Conservation (phyloP, 345 rosid species). For the Alliaria petiolata region DNA sequence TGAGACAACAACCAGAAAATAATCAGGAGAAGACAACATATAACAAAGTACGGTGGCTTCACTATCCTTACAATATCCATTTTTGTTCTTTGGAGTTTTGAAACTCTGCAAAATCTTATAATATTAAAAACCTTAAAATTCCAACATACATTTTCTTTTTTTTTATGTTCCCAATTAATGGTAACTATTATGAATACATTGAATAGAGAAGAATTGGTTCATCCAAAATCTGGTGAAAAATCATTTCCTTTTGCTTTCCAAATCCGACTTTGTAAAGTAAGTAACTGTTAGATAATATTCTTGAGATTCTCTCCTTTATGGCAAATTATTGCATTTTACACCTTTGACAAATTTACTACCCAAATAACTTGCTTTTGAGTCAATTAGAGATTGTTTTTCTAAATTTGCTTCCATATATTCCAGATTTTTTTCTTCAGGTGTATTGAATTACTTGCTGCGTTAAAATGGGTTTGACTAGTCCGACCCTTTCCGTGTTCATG, state of each 20-base stretch:
- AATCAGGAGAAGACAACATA: slow-evolving; percentile 7
- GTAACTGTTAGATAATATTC: not conserved
- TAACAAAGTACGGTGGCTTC: slow-evolving; percentile 7
- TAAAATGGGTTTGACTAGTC: not conserved
- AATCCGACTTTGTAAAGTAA: not conserved
- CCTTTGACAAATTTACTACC: not conserved
- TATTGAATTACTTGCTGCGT: not conserved
- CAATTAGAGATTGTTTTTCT: not conserved
- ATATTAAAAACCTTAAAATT: not conserved
- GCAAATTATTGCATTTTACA: not conserved
- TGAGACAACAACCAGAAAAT: slow-evolving; percentile 23
- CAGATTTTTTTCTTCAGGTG: not conserved
- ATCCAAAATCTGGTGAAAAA: not conserved
- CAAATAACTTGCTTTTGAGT: not conserved
- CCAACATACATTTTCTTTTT: not conserved
- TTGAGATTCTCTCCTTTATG: not conserved
- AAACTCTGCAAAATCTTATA: not conserved
- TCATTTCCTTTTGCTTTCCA: not conserved
- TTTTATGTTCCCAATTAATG: not conserved
- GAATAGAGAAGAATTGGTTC: not conserved
- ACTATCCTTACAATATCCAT: slow-evolving; percentile 12
- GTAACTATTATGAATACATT: not conserved
- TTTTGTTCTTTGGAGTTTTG: not conserved
- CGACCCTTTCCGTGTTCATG: not conserved
- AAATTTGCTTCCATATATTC: not conserved